Percentiles rank a stretch among this genome's conserved stretches.
These are phyloP conservation scores for Verticillium nonalfalfae DNA, from an alignment of 2,329 filamentous ascomycete genomes.

Conservation along the genomic window DNA sequence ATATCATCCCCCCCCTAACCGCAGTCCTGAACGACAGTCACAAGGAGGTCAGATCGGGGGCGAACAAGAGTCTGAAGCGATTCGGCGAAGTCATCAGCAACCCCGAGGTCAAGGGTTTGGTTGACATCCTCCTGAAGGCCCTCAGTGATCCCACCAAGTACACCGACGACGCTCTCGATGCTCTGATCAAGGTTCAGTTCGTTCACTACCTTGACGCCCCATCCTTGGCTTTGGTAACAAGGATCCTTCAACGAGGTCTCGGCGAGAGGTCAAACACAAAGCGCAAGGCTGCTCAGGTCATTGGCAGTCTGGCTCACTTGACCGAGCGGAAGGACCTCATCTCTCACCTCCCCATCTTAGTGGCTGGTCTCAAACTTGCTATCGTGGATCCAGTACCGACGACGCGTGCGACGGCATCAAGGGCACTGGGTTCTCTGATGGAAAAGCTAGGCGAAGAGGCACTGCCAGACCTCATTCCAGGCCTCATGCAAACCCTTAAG, in stretches of 20 bases:
- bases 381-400: slow-evolving; percentile 95
- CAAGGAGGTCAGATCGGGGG: slow-evolving; percentile 88
- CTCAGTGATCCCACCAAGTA: slow-evolving; percentile 96
- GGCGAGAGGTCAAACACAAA: slow-evolving; percentile 91
- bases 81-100: slow-evolving; percentile 99
- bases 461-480: slow-evolving; percentile 92
- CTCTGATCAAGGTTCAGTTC: slow-evolving; percentile 96
- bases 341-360: slow-evolving; percentile 83
- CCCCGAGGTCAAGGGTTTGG: slow-evolving; percentile 89
- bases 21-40: slow-evolving; percentile 94
- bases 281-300: slow-evolving; percentile 93
- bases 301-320: slow-evolving; percentile 93
- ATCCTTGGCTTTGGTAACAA: slow-evolving; percentile 87
- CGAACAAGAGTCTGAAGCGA: slow-evolving; percentile 92
- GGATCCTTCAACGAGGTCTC: slow-evolving; percentile 89
- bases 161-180: slow-evolving; percentile 89
- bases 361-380: slow-evolving; percentile 81
- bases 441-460: slow-evolving; percentile 98
- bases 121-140: slow-evolving; percentile 88
- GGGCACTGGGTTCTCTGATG: slow-evolving; percentile 90
- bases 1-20: slow-evolving; percentile 94
- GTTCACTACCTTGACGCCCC: slow-evolving; percentile 97
- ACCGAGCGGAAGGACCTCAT: slow-evolving; percentile 94
- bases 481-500: slow-evolving; percentile 95
- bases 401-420: slow-evolving; percentile 91